Evolutionary conservation across 306 rosid genomes (phyloP).

Genomic region (Pterocarpus santalinus): DNA sequence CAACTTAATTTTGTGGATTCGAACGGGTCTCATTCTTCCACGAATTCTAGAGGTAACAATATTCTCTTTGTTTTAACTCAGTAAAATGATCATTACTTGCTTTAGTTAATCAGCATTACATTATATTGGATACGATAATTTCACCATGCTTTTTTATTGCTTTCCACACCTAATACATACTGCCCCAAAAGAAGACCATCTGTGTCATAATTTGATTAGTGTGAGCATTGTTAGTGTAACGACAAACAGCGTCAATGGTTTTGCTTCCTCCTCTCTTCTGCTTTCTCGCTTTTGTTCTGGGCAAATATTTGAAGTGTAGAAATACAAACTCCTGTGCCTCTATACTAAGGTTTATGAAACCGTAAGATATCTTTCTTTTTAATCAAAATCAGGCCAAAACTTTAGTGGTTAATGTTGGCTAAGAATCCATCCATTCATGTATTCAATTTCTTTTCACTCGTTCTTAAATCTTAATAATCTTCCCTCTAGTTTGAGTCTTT

Average conservation of each 20-base stretch:
- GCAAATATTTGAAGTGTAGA: slow-evolving; percentile 8
- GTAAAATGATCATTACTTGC: background rate
- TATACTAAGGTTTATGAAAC: slow-evolving; percentile 13
- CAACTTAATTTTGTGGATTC: slow-evolving; percentile 27
- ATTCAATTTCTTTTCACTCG: no score
- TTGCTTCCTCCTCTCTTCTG: background rate
- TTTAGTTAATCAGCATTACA: background rate
- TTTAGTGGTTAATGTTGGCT: slow-evolving; percentile 33
- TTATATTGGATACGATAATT: background rate
- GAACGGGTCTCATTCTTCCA: slow-evolving; percentile 27
- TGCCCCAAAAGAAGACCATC: background rate
- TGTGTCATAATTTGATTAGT: slow-evolving; percentile 2
- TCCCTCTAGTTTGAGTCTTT: no score
- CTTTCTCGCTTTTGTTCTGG: background rate
- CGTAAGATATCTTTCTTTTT: background rate
- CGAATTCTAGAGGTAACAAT: slow-evolving; percentile 39
- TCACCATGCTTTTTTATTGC: background rate
- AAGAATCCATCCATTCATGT: no score
- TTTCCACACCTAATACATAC: slow-evolving; percentile 10
- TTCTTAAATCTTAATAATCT: no score
- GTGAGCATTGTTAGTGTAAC: background rate
- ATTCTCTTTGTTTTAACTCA: slow-evolving; percentile 4
- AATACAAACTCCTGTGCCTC: background rate
- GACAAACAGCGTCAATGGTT: background rate
- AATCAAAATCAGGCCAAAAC: background rate